Evolutionary conservation across 1,139 yeast species (phyloP), one percentile per base, ranked within the genome.

Genomic region (Magnusiomyces ingens): DNA sequence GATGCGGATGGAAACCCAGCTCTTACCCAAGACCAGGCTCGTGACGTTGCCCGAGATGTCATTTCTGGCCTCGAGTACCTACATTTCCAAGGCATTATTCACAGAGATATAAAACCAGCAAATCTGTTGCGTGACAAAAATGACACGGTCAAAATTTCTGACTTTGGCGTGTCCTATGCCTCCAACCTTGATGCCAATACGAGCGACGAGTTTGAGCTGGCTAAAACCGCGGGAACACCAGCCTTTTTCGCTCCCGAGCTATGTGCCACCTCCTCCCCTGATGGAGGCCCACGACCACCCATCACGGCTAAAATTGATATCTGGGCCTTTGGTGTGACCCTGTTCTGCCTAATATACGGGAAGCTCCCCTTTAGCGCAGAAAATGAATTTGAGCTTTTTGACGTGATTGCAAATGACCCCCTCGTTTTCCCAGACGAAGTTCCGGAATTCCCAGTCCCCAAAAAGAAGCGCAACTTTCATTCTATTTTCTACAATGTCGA

Each of bases 41-140:
- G 94, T 57, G 76, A 77, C 57, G 81, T 85, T 6, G 82, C 89
- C 59, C 76, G 96, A 58, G 96, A 94, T 62, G 95, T 91, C 12
- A 76, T 91, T 3, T 74, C 87, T 37, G 99, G 99, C 0, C 74
- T 94, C 49, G 99, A 94, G 68, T 94, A 94, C 68, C 71, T 94
- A 59, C 99, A 94, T 71, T 76, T 82, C 63, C 96, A 90, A 67
- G 97, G 97, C 4, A 89, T 94, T 53, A 88, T 94, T 18, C 99
- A 94, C 69, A 79, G 99, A 56, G 99, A 94, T 69, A 93, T 94
- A 57, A 94, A 94, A 67, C 99, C 99, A 0, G 97, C 99, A 1
- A 94, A 94, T 66, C 71, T 94, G 56, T 75, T 94, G 53, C 82
- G 90, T 2, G 78, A 88, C 40, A 75, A 80, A 18, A 84, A 86